Percentiles rank a stretch among this genome's conserved stretches.
phyloP scores from a whole-genome alignment of 164 flowering plant species.

The Umbellularia californica region DNA sequence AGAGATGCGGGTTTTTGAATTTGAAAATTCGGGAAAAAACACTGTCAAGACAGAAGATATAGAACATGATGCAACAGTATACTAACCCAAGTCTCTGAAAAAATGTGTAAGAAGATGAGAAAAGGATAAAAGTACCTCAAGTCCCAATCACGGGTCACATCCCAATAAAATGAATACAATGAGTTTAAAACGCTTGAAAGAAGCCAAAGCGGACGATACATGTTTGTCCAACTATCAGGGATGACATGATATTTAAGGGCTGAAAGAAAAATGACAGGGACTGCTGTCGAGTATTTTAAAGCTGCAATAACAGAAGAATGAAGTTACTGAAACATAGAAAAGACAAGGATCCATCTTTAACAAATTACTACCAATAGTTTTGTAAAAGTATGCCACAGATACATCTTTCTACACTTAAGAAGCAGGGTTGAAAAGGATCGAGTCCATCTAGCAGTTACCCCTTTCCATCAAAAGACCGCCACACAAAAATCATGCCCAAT shows the following conservation, averaged over 20 bases:
- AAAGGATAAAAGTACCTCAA: constrained; percentile 51
- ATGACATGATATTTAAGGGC: constrained; percentile 90
- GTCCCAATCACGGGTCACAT: constrained; percentile 92
- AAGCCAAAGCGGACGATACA: constrained; percentile 85
- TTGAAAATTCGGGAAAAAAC: constrained; percentile 85
- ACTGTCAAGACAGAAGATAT: constrained; percentile 31
- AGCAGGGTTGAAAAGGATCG: too few species aligned
- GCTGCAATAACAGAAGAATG: constrained; percentile 48
- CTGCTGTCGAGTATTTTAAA: constrained; percentile 82
- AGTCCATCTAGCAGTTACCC: too few species aligned
- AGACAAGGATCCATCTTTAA: not conserved
- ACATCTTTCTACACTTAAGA: too few species aligned
- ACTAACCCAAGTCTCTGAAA: not conserved
- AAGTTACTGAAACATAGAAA: not conserved
- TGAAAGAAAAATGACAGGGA: constrained; percentile 88
- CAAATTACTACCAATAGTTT: not conserved
- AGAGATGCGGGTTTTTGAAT: constrained; percentile 56
- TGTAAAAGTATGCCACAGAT: not conserved
- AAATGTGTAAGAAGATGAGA: not conserved
- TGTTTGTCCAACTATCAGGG: constrained; percentile 66
- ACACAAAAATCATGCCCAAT: too few species aligned
- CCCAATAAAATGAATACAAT: constrained; percentile 90
- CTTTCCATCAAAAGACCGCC: too few species aligned
- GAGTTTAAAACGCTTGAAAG: constrained; percentile 77
- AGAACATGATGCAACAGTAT: not conserved